Evolutionary conservation across 495 filamentous ascomycete species (phyloP).

Genomic region (Podospora pseudopauciseta): DNA sequence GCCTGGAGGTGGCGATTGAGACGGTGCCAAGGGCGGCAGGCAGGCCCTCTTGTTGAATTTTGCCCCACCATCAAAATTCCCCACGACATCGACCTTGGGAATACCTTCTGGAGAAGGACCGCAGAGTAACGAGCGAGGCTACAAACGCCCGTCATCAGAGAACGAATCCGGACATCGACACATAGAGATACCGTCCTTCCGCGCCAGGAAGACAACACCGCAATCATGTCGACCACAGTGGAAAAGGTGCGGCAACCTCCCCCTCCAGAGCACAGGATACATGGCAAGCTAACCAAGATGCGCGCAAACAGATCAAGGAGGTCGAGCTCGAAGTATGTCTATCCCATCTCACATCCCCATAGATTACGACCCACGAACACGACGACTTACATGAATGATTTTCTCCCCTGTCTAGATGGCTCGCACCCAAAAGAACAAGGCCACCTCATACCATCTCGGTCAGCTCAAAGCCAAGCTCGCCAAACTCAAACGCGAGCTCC

Average conservation of each 20-base stretch:
- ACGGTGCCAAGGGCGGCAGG: not conserved
- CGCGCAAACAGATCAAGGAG: slow-evolving; percentile 77
- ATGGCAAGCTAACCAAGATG: slow-evolving; percentile 10
- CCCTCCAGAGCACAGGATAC: not conserved
- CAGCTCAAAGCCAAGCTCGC: slow-evolving; percentile 98
- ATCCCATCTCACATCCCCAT: not conserved
- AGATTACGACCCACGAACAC: slow-evolving; percentile 1
- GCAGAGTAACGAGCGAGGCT: not conserved
- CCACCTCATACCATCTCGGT: slow-evolving; percentile 80
- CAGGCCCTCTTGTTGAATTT: slow-evolving; percentile 17
- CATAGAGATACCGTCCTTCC: not conserved
- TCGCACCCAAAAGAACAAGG: slow-evolving; percentile 96
- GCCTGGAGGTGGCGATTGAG: not conserved
- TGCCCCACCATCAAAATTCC: slow-evolving; percentile 40
- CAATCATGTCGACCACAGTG: slow-evolving; percentile 90
- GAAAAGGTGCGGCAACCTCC: slow-evolving; percentile 68
- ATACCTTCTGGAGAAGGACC: not conserved
- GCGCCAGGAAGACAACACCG: slow-evolving; percentile 17
- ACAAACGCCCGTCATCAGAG: not conserved
- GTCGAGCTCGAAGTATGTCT: slow-evolving; percentile 81
- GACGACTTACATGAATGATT: slow-evolving; percentile 20
- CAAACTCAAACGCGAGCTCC: slow-evolving; percentile 91
- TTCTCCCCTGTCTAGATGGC: slow-evolving; percentile 64
- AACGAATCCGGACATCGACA: not conserved
- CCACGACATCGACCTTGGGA: slow-evolving; percentile 10